Evolutionary conservation across 305 asterid genomes (phyloP).

Genomic region (Solanum hybrid): DNA sequence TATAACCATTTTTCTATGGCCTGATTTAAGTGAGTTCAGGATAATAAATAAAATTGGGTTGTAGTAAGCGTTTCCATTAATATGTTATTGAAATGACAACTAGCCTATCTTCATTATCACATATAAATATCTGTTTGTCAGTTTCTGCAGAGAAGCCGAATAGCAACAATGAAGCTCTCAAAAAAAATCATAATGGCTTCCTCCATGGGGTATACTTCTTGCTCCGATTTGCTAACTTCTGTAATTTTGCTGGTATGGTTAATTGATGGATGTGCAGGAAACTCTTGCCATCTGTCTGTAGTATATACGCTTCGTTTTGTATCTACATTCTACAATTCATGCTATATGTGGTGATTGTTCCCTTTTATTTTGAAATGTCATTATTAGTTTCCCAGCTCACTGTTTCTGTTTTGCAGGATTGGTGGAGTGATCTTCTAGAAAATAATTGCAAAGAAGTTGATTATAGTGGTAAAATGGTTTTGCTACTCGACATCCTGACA

Average conservation of each 20-base stretch:
- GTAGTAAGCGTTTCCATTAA: neutral
- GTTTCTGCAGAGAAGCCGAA: conserved; percentile 54
- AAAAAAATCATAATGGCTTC: conserved; percentile 56
- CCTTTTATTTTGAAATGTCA: neutral
- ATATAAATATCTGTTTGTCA: neutral
- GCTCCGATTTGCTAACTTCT: neutral
- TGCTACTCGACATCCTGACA: conserved; percentile 76
- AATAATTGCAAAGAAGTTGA: conserved; percentile 58
- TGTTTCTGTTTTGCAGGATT: conserved; percentile 45
- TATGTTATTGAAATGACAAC: neutral
- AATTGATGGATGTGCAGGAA: neutral
- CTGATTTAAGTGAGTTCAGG: neutral
- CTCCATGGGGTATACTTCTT: conserved; percentile 57
- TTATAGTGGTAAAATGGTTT: conserved; percentile 93
- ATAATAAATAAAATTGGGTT: neutral
- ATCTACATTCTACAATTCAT: neutral
- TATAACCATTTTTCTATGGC: neutral
- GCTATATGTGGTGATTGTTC: neutral
- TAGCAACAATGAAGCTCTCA: conserved; percentile 29
- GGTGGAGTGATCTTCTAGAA: conserved; percentile 76
- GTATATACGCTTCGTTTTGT: neutral
- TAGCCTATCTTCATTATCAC: neutral
- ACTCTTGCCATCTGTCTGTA: neutral
- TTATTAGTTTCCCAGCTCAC: neutral
- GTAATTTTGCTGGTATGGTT: neutral